These are phyloP conservation scores for Trichoderma koningii DNA, from an alignment of 2,329 filamentous ascomycete species.

Conservation along the genomic window DNA sequence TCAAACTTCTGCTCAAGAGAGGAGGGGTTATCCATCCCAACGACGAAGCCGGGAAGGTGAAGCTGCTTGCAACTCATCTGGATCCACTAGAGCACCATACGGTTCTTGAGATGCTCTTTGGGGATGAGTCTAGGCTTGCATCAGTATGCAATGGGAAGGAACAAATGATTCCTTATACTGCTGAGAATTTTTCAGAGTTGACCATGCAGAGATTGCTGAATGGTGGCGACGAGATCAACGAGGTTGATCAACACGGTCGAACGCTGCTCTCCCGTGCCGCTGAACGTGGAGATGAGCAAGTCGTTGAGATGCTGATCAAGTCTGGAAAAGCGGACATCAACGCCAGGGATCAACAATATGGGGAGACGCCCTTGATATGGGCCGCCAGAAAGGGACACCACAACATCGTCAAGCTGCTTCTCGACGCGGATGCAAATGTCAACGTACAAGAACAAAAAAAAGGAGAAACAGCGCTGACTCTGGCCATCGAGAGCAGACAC, in stretches of 20 bases:
- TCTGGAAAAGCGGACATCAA: not conserved
- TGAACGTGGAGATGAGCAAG: not conserved
- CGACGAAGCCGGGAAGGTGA: not conserved
- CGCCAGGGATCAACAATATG: not conserved
- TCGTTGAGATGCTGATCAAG: not conserved
- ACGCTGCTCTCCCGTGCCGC: not conserved
- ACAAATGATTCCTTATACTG: too few relatives aligned
- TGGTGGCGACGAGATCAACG: not conserved
- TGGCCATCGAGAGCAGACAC: not conserved
- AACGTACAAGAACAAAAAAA: not conserved
- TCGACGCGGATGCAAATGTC: not conserved
- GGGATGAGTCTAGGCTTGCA: not conserved
- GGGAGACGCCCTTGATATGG: not conserved
- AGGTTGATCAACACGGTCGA: not conserved
- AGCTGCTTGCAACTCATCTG: not conserved
- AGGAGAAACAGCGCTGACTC: not conserved
- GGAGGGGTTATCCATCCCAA: not conserved
- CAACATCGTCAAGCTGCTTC: not conserved
- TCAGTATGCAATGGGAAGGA: not conserved
- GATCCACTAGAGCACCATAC: not conserved
- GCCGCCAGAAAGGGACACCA: not conserved
- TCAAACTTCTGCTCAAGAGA: not conserved
- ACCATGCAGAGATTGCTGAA: too few relatives aligned
- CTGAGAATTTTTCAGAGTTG: not conserved
- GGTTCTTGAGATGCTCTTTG: not conserved